phyloP scores from a whole-genome alignment of 345 rosid genomes.

The Pistacia atlantica region DNA sequence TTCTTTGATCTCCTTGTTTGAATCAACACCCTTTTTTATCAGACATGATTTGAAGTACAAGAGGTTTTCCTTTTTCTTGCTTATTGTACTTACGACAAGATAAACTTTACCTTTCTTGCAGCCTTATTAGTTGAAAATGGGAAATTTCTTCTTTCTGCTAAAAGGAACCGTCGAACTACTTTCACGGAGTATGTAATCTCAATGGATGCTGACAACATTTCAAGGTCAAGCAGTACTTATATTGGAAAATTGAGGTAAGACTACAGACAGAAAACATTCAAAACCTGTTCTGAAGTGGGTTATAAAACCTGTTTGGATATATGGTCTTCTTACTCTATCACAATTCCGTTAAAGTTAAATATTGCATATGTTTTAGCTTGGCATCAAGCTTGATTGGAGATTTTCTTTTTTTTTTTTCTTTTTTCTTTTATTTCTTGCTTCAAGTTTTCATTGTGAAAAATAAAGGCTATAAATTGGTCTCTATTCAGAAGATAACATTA shows the following conservation, averaged over 20 bases:
- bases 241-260: slow-evolving; percentile 70
- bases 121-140: slow-evolving; percentile 68
- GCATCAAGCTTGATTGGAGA: background rate
- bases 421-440: background rate
- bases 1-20: background rate
- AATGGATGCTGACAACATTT: slow-evolving; percentile 68
- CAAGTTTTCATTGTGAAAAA: background rate
- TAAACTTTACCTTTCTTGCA: slow-evolving; percentile 16
- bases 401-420: background rate
- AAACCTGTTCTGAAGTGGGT: background rate
- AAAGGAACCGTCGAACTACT: slow-evolving; percentile 66
- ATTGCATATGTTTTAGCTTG: background rate
- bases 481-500: background rate
- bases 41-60: background rate
- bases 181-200: slow-evolving; percentile 70
- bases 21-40: background rate
- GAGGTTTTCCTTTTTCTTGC: background rate
- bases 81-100: background rate
- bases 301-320: background rate
- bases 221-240: slow-evolving; percentile 65
- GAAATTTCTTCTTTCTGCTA: slow-evolving; percentile 74
- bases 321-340: background rate
- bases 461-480: background rate
- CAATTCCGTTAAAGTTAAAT: background rate
- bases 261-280: background rate